Conservation (phyloP, 176 grass and related monocot genomes). For the Bonia amplexicaulis region DNA sequence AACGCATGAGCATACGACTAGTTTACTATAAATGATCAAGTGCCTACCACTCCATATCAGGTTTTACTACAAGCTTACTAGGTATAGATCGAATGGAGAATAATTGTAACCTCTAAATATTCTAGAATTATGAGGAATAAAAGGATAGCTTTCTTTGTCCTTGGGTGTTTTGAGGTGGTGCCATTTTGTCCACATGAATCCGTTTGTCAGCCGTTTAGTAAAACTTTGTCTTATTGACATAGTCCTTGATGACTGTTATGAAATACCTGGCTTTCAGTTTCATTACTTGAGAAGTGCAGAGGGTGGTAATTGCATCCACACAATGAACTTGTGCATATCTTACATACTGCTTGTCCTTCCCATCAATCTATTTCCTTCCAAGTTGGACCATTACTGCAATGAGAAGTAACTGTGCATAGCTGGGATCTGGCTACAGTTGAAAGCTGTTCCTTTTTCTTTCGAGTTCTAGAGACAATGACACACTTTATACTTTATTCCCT, state of each 20-base stretch:
- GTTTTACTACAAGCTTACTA: slow-evolving; percentile 1
- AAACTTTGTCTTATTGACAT: not conserved
- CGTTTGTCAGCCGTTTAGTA: not conserved
- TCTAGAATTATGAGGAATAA: not conserved
- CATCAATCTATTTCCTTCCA: not conserved
- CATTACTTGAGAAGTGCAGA: not conserved
- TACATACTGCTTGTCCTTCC: not conserved
- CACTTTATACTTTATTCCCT: not conserved
- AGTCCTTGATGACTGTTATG: not conserved
- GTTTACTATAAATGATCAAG: not conserved
- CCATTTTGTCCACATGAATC: not conserved
- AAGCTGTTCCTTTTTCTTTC: slow-evolving; percentile 9
- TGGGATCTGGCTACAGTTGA: not conserved
- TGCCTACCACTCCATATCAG: not conserved
- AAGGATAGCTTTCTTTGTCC: not conserved
- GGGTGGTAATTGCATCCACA: not conserved
- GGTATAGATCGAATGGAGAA: not conserved
- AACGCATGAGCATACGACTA: too few relatives aligned
- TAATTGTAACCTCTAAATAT: not conserved
- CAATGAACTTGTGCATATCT: not conserved
- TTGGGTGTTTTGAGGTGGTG: slow-evolving; percentile 9
- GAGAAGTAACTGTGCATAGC: not conserved
- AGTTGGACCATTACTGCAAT: not conserved
- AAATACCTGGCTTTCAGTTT: not conserved
- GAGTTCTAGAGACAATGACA: not conserved